phyloP scores from a whole-genome alignment of 2,329 filamentous ascomycete species.

The Exophiala dermatitidis region DNA sequence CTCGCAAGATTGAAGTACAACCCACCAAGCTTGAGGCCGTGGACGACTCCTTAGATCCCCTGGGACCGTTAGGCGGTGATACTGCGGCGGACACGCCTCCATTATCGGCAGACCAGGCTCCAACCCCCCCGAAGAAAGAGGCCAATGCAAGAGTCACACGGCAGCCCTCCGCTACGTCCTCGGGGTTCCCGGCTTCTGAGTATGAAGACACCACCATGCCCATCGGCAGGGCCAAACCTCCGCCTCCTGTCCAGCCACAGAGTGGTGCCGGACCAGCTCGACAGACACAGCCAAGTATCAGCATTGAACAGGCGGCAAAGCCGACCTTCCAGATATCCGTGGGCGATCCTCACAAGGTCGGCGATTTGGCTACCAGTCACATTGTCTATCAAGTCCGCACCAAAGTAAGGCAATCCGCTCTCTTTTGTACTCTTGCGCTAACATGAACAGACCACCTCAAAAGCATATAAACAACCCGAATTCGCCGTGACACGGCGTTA shows the following conservation, averaged over 20 bases:
- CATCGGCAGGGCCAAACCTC: constrained; percentile 55
- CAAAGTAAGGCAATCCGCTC: constrained; percentile 52
- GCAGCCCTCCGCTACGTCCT: constrained; percentile 34
- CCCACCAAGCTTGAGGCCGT: constrained; percentile 57
- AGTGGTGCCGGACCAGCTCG: constrained; percentile 41
- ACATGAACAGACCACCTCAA: constrained; percentile 70
- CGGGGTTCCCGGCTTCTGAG: constrained; percentile 59
- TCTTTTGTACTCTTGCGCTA: neutral
- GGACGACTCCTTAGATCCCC: constrained; percentile 55
- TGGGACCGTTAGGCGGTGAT: constrained; percentile 50
- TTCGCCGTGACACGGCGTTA: constrained; percentile 93
- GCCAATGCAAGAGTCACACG: constrained; percentile 32
- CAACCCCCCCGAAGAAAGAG: constrained; percentile 56
- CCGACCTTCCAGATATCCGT: constrained; percentile 85
- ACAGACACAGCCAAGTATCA: constrained; percentile 68
- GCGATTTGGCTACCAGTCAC: constrained; percentile 91
- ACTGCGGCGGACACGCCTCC: constrained; percentile 28
- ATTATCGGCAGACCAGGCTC: constrained; percentile 46
- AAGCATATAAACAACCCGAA: constrained; percentile 85
- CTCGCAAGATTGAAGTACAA: constrained; percentile 53
- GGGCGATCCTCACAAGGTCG: constrained; percentile 95
- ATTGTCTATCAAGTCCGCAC: constrained; percentile 96
- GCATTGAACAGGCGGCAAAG: constrained; percentile 86
- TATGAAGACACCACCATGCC: constrained; percentile 60
- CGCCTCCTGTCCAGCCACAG: constrained; percentile 53